These are phyloP conservation scores for Salix koriyanagi DNA, from an alignment of 345 rosid genomes.

Conservation along the genomic window DNA sequence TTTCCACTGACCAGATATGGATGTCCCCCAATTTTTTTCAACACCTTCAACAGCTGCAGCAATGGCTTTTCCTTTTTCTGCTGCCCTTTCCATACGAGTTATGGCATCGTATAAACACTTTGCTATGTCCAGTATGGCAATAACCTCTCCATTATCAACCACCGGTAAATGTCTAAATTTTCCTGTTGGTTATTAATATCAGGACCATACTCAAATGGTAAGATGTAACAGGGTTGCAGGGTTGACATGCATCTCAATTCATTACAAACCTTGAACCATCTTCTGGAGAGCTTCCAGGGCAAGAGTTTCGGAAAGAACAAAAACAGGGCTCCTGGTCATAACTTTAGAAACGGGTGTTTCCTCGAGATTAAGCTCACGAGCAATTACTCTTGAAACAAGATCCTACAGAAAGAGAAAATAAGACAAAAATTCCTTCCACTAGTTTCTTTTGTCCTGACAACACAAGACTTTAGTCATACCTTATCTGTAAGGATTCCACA, in stretches of 20 bases:
- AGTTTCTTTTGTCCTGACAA: background rate
- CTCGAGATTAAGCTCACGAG: slow-evolving; percentile 67
- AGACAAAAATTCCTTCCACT: background rate
- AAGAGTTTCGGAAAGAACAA: slow-evolving; percentile 92
- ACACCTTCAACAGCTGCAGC: slow-evolving; percentile 99
- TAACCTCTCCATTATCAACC: slow-evolving; percentile 97
- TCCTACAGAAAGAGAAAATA: slow-evolving; percentile 44
- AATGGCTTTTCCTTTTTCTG: slow-evolving; percentile 98
- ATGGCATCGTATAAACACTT: slow-evolving; percentile 97
- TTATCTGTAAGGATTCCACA: slow-evolving; percentile 99
- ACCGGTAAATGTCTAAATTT: slow-evolving; percentile 98
- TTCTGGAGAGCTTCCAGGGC: slow-evolving; percentile 98
- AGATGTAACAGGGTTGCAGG: background rate
- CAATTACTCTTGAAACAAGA: slow-evolving; percentile 82
- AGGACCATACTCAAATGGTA: slow-evolving; percentile 7
- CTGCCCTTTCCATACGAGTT: slow-evolving; percentile 99
- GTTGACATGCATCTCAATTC: background rate
- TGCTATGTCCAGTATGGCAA: slow-evolving; percentile 94
- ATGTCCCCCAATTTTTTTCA: slow-evolving; percentile 87
- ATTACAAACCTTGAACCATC: slow-evolving; percentile 87
- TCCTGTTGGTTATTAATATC: slow-evolving; percentile 42
- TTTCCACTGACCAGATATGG: slow-evolving; percentile 59
- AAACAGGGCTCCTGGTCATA: slow-evolving; percentile 91
- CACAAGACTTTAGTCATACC: slow-evolving; percentile 34
- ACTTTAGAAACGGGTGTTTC: slow-evolving; percentile 94